A percentile compares a stretch with the other conserved stretches of the same genome.
Conservation (phyloP, 2,329 filamentous ascomycete genomes). For the Hypoxylon sp. region DNA sequence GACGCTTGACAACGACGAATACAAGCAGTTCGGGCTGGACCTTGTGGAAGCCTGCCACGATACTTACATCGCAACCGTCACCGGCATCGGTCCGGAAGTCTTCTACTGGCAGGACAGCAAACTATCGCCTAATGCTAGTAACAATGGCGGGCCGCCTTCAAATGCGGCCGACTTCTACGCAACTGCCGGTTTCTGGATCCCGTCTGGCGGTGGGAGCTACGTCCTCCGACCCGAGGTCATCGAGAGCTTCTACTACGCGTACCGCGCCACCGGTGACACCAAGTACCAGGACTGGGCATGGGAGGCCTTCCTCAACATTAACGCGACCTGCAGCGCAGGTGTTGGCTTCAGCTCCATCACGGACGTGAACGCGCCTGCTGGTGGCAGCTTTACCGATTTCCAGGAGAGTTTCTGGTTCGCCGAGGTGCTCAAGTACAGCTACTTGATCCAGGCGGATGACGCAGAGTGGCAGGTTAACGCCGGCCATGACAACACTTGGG, state of each 20-base stretch:
- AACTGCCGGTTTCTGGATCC: slow-evolving; percentile 80
- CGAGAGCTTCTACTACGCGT: slow-evolving; percentile 90
- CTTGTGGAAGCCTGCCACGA: slow-evolving; percentile 81
- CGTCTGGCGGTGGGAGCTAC: slow-evolving; percentile 66
- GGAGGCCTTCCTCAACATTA: slow-evolving; percentile 81
- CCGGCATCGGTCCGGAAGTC: slow-evolving; percentile 82
- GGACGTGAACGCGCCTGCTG: slow-evolving; percentile 75
- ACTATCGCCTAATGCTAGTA: slow-evolving; percentile 54
- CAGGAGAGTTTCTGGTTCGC: slow-evolving; percentile 93
- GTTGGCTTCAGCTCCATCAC: slow-evolving; percentile 77
- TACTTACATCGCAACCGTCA: slow-evolving; percentile 78
- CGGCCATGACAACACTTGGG: slow-evolving; percentile 62
- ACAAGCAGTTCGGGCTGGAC: slow-evolving; percentile 80
- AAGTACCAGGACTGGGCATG: slow-evolving; percentile 90
- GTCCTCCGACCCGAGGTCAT: slow-evolving; percentile 84
- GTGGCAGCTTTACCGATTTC: slow-evolving; percentile 75
- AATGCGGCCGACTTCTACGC: slow-evolving; percentile 73
- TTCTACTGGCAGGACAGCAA: slow-evolving; percentile 73
- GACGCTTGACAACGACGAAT: slow-evolving; percentile 74
- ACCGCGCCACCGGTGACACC: slow-evolving; percentile 79
- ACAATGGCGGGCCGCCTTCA: slow-evolving; percentile 61
- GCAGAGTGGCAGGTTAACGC: slow-evolving; percentile 66
- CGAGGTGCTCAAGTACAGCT: slow-evolving; percentile 88
- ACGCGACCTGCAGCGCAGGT: slow-evolving; percentile 71
- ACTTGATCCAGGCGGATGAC: slow-evolving; percentile 77